Base-by-base conservation (phyloP, 371 early-diverging fungal species). In the Apophysomyces sp. region DNA sequence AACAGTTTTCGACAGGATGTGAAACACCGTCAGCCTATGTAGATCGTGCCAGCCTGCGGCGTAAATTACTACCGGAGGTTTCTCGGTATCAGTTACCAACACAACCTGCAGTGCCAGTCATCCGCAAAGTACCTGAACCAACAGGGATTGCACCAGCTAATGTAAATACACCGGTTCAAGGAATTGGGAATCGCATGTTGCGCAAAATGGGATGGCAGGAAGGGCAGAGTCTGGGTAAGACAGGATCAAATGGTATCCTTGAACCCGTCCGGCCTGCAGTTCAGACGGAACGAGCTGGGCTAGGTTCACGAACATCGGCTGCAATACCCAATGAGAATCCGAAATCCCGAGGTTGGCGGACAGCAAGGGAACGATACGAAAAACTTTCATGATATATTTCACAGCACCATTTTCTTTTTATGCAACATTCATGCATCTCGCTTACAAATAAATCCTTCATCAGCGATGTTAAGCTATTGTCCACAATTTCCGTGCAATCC, bases 201-300 rank as follows among this genome's bases (percentile, higher is more conserved):
- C 68, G 62, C 21, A 75, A 72, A 31, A 61, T 81, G 66, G 81
- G 81, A 3, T 81, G 81, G 81, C 62, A 72, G 57, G 68, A 69
- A 51, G 81, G 81, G 7, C 69, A 74, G 57, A 68, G 76, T 9
- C 52, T 81, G 26, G 81, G 81, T 7, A 65, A 59, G 53, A 34
- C 58, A 37, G 68, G 68, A 13, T 53, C 58, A 3, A 52, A 62
- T 5, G 77, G 77, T 30, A 68, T 76, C n/a, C 26, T 63, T 11
- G 72, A 66, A 52, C 73, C 73, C 4, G 65, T 76, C 11, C 32
- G 31, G 24, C 65, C 67, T 9, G 24, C 34, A 11, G 52, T 53
- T 4, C 67, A 65, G 41, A 37, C 36, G 0, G 31, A 54, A 54
- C 58, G 59, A 40, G 31, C 65, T 32, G 72, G 75, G 3, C 41